A percentile compares a stretch with the other conserved stretches of the same genome.
Conservation (phyloP, 148 eudicot genomes). For the Limonium bicolor region DNA sequence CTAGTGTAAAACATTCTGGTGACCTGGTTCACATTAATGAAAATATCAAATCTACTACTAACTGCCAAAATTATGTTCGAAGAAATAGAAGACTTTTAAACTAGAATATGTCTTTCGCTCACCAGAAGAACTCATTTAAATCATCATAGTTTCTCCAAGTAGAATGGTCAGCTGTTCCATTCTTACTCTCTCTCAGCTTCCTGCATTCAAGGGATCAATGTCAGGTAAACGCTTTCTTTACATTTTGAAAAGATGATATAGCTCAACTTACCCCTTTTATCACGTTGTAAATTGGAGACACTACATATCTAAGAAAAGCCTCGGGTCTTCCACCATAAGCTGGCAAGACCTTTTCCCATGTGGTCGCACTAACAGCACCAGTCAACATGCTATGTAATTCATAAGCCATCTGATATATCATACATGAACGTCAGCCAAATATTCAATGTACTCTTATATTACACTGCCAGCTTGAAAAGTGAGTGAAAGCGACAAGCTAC, state of each 20-base stretch:
- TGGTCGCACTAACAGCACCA: conserved; percentile 62
- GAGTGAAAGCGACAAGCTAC: too few species aligned
- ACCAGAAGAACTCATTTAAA: conserved; percentile 94
- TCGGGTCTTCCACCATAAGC: conserved; percentile 69
- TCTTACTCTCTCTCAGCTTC: conserved; percentile 74
- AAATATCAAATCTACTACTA: too few species aligned
- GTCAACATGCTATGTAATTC: conserved; percentile 83
- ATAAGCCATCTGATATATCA: conserved; percentile 71
- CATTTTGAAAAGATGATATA: not conserved
- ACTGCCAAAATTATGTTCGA: not conserved
- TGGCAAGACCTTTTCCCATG: conserved; percentile 82
- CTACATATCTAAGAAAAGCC: conserved; percentile 54
- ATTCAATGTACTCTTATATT: too few species aligned
- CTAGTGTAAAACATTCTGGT: conserved; percentile 68
- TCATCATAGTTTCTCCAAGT: conserved; percentile 98
- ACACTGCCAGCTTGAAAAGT: too few species aligned
- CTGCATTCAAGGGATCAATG: conserved; percentile 27
- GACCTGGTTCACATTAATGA: conserved; percentile 41
- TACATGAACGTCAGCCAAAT: too few species aligned
- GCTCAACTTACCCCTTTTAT: conserved; percentile 39
- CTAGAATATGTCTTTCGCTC: conserved; percentile 3
- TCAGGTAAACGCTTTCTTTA: conserved; percentile 10
- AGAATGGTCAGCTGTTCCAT: conserved; percentile 79
- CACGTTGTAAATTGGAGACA: conserved; percentile 57
- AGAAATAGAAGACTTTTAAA: not conserved